A percentile compares a stretch with the other conserved stretches of the same genome.
These are phyloP conservation scores for Aspergillus caelatus DNA, from an alignment of 2,329 filamentous ascomycete genomes.

Conservation along the genomic window DNA sequence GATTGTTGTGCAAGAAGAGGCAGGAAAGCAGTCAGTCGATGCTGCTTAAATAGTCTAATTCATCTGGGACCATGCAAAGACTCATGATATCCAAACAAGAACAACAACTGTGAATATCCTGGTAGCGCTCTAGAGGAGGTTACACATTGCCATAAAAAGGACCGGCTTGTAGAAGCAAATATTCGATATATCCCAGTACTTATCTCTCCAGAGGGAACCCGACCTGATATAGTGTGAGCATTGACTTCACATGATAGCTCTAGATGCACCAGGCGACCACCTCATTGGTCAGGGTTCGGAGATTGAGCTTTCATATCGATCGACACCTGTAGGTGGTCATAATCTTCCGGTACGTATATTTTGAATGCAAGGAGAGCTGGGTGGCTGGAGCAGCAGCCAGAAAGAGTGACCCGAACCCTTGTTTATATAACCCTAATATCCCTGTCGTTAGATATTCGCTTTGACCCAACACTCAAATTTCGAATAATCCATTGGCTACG, in stretches of 20 bases:
- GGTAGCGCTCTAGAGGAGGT: neutral
- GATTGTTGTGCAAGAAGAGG: neutral
- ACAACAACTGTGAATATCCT: neutral
- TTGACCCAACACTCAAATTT: neutral
- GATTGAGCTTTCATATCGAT: neutral
- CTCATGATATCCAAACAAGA: neutral
- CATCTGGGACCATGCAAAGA: neutral
- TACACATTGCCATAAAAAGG: neutral
- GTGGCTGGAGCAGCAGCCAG: neutral
- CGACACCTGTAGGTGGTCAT: neutral
- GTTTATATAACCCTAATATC: neutral
- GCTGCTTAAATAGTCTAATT: slow-evolving; percentile 5
- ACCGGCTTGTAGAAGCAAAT: neutral
- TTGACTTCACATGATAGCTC: neutral
- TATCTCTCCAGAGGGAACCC: neutral
- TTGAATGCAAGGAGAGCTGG: neutral
- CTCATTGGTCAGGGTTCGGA: neutral
- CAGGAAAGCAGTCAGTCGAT: slow-evolving; percentile 2
- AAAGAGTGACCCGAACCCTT: neutral
- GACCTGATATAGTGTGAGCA: neutral
- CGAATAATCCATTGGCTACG: neutral
- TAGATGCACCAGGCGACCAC: neutral
- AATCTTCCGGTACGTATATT: neutral
- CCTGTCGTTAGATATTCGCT: neutral
- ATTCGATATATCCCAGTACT: neutral